Evolutionary conservation across 2,329 filamentous ascomycete genomes (phyloP).

Genomic region (Beauveria australis): DNA sequence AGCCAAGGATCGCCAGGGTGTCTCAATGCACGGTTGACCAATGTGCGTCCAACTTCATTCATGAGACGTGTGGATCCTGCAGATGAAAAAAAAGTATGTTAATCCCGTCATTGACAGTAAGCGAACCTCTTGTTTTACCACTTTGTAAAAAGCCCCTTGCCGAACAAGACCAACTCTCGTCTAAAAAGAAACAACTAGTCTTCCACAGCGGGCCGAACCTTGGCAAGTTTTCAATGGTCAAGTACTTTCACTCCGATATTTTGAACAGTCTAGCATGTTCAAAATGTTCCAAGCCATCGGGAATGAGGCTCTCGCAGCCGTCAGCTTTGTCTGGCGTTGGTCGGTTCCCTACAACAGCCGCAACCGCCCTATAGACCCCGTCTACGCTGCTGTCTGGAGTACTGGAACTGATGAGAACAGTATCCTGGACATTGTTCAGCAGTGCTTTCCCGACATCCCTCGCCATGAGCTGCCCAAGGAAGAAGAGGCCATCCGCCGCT

Average conservation of each 20-base stretch:
- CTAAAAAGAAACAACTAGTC: conserved; percentile 1
- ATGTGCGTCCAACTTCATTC: background rate
- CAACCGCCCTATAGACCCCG: conserved; percentile 12
- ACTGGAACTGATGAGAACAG: background rate
- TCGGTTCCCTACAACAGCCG: conserved; percentile 15
- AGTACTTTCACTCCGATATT: background rate
- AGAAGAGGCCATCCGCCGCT: conserved; percentile 11
- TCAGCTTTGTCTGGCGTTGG: conserved; percentile 15
- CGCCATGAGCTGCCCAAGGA: conserved; percentile 8
- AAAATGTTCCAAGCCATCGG: background rate
- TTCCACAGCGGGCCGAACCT: background rate
- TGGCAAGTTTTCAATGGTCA: background rate
- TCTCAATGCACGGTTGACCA: background rate
- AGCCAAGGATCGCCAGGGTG: background rate
- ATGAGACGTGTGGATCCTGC: background rate
- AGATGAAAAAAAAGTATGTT: background rate
- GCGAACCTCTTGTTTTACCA: background rate
- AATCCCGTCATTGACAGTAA: background rate
- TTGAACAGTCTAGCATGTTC: background rate
- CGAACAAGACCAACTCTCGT: background rate
- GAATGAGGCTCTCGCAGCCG: background rate
- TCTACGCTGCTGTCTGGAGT: conserved; percentile 14
- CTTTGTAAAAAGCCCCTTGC: background rate
- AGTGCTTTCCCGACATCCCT: conserved; percentile 8
- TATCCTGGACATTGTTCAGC: conserved; percentile 5